Base-by-base conservation (phyloP, 352 stramenopile species). In the Thraustotheca clavata region DNA sequence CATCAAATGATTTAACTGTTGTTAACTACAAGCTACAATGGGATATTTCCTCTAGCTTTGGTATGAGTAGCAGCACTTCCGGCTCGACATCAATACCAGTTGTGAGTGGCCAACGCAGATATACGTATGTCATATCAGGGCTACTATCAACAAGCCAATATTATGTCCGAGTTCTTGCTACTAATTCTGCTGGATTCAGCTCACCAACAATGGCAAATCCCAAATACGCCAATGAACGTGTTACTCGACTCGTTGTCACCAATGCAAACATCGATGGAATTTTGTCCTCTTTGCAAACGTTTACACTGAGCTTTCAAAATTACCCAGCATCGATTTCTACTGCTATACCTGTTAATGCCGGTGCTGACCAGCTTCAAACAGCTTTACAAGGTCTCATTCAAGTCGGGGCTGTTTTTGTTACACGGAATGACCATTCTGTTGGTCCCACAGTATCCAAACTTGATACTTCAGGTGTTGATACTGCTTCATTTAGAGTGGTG, bases 11-110 rank as follows among this genome's bases (percentile, higher is more conserved):
- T 49, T 62, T 81, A n/a, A 46, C 38, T 5, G 70, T 98, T 16
- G 76, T 80, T n/a, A 79, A 95, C 52, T 98, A 97, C 75, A 88
- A 86, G 27, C 69, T 98, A 7, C 86, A 98, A 71, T 98, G 93
- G 91, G 93, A 97, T 55, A 76, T 83, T 20, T 90, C 82, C 38
- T 67, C 75, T 9, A 76, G 71, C 32, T 98, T 97, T 69, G 79
- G 57, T 16, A 65, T 65, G 57, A 39, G 35, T 12, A 39, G 35
- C 9, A 32, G 31, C 2, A 55, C 57, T 7, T 65, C 57, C 47
- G 57, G 57, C 20, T 65, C 57, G 6, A n/a, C 57, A 0, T 54
- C 57, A 3, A 36, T 65, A 16, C 57, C 39, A 20, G 69, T 63
- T 8, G 29, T 73, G 2, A n/a, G 36, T 1, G 59, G 52, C 1